A percentile compares a stretch with the other conserved stretches of the same genome.
Evolutionary conservation across 371 early-diverging fungal species (phyloP).

Genomic region (Enterospora canceri): DNA sequence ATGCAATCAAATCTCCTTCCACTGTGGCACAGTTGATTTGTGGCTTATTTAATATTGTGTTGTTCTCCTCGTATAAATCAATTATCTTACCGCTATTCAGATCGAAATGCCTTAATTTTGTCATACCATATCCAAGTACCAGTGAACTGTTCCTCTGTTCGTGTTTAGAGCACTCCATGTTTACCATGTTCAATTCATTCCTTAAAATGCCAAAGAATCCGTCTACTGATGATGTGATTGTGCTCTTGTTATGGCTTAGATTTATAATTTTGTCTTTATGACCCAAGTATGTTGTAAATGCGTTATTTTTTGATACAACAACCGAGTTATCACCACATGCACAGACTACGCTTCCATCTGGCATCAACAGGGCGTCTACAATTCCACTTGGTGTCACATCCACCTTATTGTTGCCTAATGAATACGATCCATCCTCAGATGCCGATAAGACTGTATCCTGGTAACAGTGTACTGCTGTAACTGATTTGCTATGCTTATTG

Average conservation of each 20-base stretch:
- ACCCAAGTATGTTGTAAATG: background rate
- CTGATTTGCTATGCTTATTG: background rate
- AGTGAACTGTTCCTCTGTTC: no score
- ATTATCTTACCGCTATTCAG: background rate
- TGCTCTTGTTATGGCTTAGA: background rate
- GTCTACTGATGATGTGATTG: slow-evolving; percentile 10
- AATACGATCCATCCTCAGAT: slow-evolving; percentile 5
- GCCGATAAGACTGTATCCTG: background rate
- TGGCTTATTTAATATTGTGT: no score
- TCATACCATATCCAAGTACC: slow-evolving; percentile 6
- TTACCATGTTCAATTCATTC: background rate
- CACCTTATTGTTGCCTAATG: background rate
- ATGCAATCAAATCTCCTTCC: background rate
- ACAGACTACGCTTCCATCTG: background rate
- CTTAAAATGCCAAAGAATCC: slow-evolving; percentile 5
- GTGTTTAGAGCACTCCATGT: background rate
- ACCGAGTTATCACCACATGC: slow-evolving; percentile 14
- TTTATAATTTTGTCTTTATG: slow-evolving; percentile 1
- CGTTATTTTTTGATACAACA: background rate
- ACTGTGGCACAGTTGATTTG: no score
- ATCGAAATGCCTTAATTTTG: background rate
- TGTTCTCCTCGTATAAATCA: background rate
- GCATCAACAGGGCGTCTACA: background rate
- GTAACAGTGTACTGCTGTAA: background rate
- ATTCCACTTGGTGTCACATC: background rate